Conservation (phyloP, 192 early-diverging fungal genomes). For the Spizellomyces sp. region DNA sequence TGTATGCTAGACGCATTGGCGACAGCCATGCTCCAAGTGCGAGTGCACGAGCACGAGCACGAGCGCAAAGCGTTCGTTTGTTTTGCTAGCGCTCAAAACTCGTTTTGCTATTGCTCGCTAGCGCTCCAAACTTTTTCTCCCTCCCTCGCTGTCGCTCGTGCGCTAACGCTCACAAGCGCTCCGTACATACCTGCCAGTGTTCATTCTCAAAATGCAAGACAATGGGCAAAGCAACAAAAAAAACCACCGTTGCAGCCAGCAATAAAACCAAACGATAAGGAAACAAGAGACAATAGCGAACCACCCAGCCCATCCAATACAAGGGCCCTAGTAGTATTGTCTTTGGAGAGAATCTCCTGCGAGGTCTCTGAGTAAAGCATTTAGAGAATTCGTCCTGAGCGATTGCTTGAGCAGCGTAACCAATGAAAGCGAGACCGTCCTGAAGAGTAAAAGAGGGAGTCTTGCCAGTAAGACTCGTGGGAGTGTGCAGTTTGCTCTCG, state of each 20-base stretch:
- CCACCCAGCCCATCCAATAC: conserved; percentile 36
- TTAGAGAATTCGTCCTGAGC: conserved; percentile 58
- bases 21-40: no score
- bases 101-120: no score
- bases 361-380: conserved; percentile 54
- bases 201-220: conserved; percentile 46
- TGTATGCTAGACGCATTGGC: no score
- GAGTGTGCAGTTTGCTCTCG: conserved; percentile 22
- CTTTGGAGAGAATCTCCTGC: conserved; percentile 35
- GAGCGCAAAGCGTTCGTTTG: no score
- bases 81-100: no score
- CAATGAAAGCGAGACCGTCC: conserved; percentile 59
- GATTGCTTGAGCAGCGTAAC: conserved; percentile 54
- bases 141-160: no score
- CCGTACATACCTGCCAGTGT: conserved; percentile 33
- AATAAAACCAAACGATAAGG: conserved; percentile 40
- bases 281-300: conserved; percentile 49
- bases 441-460: conserved; percentile 33
- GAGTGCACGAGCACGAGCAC: no score
- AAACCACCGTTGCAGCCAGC: conserved; percentile 37
- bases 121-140: no score
- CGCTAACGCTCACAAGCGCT: no score
- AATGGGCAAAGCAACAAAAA: conserved; percentile 48
- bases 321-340: conserved; percentile 37
- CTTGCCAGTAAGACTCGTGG: conserved; percentile 6